phyloP scores from a whole-genome alignment of 1,284 basidiomycete genomes.

The Ganoderma lucidum region DNA sequence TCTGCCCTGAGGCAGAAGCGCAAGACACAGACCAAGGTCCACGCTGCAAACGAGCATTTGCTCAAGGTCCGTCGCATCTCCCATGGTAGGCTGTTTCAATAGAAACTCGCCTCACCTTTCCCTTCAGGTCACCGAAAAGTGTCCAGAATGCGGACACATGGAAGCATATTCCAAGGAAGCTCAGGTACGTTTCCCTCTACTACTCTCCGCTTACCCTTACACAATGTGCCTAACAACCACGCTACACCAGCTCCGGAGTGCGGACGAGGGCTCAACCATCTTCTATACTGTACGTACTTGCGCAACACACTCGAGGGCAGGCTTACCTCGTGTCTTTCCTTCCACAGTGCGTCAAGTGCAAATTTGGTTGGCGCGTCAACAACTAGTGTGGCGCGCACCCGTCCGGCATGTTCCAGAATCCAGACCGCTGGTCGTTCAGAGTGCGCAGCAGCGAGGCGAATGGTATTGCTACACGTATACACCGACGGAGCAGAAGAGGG shows the following conservation, averaged over 20 bases:
- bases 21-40: slow-evolving; percentile 88
- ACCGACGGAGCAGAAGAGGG: slow-evolving; percentile 86
- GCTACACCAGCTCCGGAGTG: slow-evolving; percentile 76
- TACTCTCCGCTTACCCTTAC: neutral
- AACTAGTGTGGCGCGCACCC: slow-evolving; percentile 51
- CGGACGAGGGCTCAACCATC: slow-evolving; percentile 91
- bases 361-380: slow-evolving; percentile 81
- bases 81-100: neutral
- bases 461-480: slow-evolving; percentile 75
- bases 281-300: slow-evolving; percentile 70
- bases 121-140: slow-evolving; percentile 87
- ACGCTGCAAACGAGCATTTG: slow-evolving; percentile 79
- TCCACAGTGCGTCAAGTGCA: slow-evolving; percentile 71
- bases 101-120: neutral
- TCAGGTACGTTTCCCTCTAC: slow-evolving; percentile 57
- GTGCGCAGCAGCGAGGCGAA: slow-evolving; percentile 15
- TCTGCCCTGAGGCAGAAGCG: slow-evolving; percentile 88
- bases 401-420: slow-evolving; percentile 11
- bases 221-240: slow-evolving; percentile 27
- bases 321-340: slow-evolving; percentile 1
- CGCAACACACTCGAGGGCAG: neutral
- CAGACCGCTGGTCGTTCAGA: neutral
- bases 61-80: slow-evolving; percentile 59
- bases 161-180: slow-evolving; percentile 83
- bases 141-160: slow-evolving; percentile 88